Conservation (phyloP, 2,329 filamentous ascomycete genomes). For the Phialophora verrucosa region DNA sequence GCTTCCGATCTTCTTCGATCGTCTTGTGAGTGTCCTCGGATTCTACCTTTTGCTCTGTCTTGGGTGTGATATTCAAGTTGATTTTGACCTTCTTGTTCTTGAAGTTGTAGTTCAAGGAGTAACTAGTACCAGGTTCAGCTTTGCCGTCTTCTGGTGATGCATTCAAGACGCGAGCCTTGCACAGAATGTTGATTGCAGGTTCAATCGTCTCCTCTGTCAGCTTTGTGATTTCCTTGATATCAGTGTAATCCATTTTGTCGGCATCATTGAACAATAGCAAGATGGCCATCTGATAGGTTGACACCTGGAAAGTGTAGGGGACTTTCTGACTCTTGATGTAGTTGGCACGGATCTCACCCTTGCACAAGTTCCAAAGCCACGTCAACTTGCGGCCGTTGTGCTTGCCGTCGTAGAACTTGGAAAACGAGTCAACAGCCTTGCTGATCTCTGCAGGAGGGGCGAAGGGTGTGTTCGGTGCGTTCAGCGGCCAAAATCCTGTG, state of each 20-base stretch:
- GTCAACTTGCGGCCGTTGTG: slow-evolving; percentile 95
- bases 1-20: slow-evolving; percentile 95
- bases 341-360: slow-evolving; percentile 92
- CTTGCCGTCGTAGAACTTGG: slow-evolving; percentile 92
- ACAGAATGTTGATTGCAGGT: slow-evolving; percentile 79
- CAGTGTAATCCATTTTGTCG: slow-evolving; percentile 82
- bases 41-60: slow-evolving; percentile 95
- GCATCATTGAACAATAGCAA: slow-evolving; percentile 92
- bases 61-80: slow-evolving; percentile 92
- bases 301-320: slow-evolving; percentile 95
- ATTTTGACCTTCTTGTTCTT: slow-evolving; percentile 98
- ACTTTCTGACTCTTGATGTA: slow-evolving; percentile 90
- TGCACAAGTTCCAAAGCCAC: slow-evolving; percentile 98
- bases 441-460: slow-evolving; percentile 83
- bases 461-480: slow-evolving; percentile 84
- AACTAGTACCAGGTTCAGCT: slow-evolving; percentile 76
- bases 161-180: slow-evolving; percentile 89
- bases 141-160: slow-evolving; percentile 75
- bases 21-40: slow-evolving; percentile 98
- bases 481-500: slow-evolving; percentile 96
- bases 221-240: slow-evolving; percentile 81
- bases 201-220: slow-evolving; percentile 83
- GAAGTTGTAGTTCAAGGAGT: slow-evolving; percentile 89
- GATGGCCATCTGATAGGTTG: slow-evolving; percentile 97
- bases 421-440: slow-evolving; percentile 86